These are phyloP conservation scores for Aspergillus awamori DNA, from an alignment of 2,329 filamentous ascomycete species.

Conservation along the genomic window DNA sequence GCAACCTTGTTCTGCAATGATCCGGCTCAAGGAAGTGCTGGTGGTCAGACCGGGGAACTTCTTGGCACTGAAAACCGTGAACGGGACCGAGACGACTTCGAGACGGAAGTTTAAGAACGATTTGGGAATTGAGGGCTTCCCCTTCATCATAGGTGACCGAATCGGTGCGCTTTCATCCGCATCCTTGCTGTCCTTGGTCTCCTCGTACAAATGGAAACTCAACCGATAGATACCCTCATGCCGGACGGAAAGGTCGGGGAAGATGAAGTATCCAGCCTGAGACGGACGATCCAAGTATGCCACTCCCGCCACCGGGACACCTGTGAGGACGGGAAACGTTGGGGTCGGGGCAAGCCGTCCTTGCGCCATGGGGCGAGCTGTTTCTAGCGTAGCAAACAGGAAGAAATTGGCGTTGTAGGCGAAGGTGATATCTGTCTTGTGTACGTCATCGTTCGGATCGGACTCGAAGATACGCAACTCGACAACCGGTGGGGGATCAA, in stretches of 20 bases:
- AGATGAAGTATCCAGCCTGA: slow-evolving; percentile 89
- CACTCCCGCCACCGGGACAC: slow-evolving; percentile 92
- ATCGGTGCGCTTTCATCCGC: slow-evolving; percentile 61
- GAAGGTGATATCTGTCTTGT: slow-evolving; percentile 75
- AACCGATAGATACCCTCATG: slow-evolving; percentile 94
- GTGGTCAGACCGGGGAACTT: slow-evolving; percentile 94
- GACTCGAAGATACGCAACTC: slow-evolving; percentile 83
- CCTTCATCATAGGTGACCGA: slow-evolving; percentile 33
- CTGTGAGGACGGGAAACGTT: slow-evolving; percentile 80
- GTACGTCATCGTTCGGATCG: slow-evolving; percentile 56
- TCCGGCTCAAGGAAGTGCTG: slow-evolving; percentile 84
- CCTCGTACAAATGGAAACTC: slow-evolving; percentile 90
- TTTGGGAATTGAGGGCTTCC: slow-evolving; percentile 47
- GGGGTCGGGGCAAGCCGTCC: slow-evolving; percentile 72
- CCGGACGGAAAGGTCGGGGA: slow-evolving; percentile 92
- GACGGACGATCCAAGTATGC: slow-evolving; percentile 87
- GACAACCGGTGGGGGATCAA: slow-evolving; percentile 93
- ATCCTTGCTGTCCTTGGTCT: slow-evolving; percentile 83
- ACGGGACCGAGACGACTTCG: slow-evolving; percentile 84
- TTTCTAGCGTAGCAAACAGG: slow-evolving; percentile 87
- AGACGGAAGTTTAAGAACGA: slow-evolving; percentile 79
- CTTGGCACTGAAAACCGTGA: slow-evolving; percentile 93
- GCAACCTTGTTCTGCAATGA: slow-evolving; percentile 94
- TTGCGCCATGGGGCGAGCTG: slow-evolving; percentile 79
- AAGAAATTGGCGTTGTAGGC: slow-evolving; percentile 97